Evolutionary conservation across 257 asterid species (phyloP), one percentile per base, ranked within the genome.

Genomic region (Linderniella brevidens): DNA sequence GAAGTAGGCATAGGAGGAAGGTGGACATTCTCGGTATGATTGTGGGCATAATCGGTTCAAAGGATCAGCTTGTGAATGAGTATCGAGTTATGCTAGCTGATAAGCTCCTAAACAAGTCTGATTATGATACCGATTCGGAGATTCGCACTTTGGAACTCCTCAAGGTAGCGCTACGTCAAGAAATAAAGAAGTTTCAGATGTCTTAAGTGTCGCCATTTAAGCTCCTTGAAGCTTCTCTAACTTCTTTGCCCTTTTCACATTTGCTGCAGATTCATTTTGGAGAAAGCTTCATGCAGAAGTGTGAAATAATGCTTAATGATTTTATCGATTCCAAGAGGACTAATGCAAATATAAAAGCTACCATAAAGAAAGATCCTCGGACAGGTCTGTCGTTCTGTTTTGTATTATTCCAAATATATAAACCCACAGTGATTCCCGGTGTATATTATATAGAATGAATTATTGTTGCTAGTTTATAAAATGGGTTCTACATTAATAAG

Each of bases 61-160:
- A 88, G 71, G 98, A 88, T 74, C 98, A 88, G 77, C 76, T 88
- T 70, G 92, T 88, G 53, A 84, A 72, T 47, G 98, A 88, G 68
- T 88, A 88, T 64, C 93, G 96, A 66, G 93, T 88, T 55, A 88
- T 84, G 98, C 76, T 88, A 63, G 98, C 98, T 41, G 98, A 88
- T 66, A 88, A 84, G 71, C 96, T 88, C 65, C 79, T 88, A 61
- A 84, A 88, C 67, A 88, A 88, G 71, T 74, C 71, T 19, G 93
- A 88, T 71, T 88, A 80, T 73, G 98, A 84, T 43, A 88, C 84
- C 63, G 98, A 88, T 74, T 75, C 79, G 7, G 98, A 88, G 66
- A 88, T 88, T 52, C 94, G 96, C 38, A 84, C 93, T 41, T 56
- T 88, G 60, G 98, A 88, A 69, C 94, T 88, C 62, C 83, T 88